Conservation (phyloP, 2,329 filamentous ascomycete genomes). For the Onygenales sp. region DNA sequence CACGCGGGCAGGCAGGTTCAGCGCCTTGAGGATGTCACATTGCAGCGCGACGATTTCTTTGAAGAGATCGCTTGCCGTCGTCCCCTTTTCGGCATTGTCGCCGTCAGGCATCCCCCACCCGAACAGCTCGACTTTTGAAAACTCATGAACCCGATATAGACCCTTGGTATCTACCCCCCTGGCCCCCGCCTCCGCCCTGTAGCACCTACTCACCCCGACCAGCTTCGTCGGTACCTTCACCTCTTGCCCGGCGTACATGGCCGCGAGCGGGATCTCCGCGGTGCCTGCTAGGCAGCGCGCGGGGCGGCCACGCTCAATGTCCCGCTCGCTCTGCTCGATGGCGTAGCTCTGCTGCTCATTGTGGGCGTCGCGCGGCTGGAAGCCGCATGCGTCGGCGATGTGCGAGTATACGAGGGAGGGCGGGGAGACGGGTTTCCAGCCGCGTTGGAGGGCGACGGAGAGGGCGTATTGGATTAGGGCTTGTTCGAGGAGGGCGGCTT, state of each 20-base stretch:
- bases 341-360: slow-evolving; percentile 89
- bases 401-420: slow-evolving; percentile 88
- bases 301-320: slow-evolving; percentile 54
- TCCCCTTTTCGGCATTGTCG: background rate
- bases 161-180: slow-evolving; percentile 87
- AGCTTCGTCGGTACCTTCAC: slow-evolving; percentile 68
- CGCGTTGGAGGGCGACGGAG: slow-evolving; percentile 57
- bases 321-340: slow-evolving; percentile 57
- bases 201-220: slow-evolving; percentile 84
- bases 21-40: slow-evolving; percentile 64
- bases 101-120: slow-evolving; percentile 61
- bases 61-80: slow-evolving; percentile 47
- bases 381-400: slow-evolving; percentile 84
- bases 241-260: slow-evolving; percentile 68
- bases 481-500: slow-evolving; percentile 88
- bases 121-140: slow-evolving; percentile 97
- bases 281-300: slow-evolving; percentile 74
- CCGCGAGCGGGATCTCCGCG: slow-evolving; percentile 88
- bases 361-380: slow-evolving; percentile 82
- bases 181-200: slow-evolving; percentile 87
- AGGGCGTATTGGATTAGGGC: slow-evolving; percentile 83
- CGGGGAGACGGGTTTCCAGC: slow-evolving; percentile 73
- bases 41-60: slow-evolving; percentile 82
- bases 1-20: slow-evolving; percentile 76
- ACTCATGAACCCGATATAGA: slow-evolving; percentile 93